Base-by-base conservation (phyloP, 1,284 basidiomycete species). In the Rhodotorula sp. region DNA sequence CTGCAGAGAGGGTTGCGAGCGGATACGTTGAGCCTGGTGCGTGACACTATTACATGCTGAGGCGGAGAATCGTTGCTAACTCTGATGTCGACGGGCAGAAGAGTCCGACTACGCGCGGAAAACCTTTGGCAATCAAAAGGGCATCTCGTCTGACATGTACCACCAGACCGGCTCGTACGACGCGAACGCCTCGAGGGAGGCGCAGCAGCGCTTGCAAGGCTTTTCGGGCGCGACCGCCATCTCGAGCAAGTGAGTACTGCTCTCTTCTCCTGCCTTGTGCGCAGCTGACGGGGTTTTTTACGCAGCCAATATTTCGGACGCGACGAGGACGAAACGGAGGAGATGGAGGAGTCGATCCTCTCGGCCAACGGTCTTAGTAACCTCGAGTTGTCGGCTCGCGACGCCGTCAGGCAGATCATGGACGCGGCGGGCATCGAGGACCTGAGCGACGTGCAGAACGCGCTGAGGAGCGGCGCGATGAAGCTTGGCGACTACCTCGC, bases 61-160 rank as follows among this genome's bases (percentile, higher is more conserved):
- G n/a, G 34, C 34, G 34, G 10, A 10, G 40, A 13, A 44, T 44
- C 40, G 40, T 30, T 26, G 22, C 20, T 54, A 8, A 22, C 53
- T 4, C 18, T 16, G 6, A 11, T 44, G 22, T n/a, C 24, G 24
- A 1, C 34, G 8, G 18, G 11, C 56, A 69, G 74, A 69, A 34
- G 62, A 69, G 24, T 53, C 62, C 16, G 60, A 69, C 64, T 87
- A 87, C 34, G 95, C 96, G 3, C 87, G 94, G 71, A 89, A 93
- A 34, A 92, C 92, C 77, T 99, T 99, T 79, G 91, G 92, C 1
- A 82, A 79, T 72, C 95, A 98, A 79, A 99, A 98, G 80, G 91
- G 86, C 59, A 97, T 99, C 80, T 96, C 93, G 8, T 95, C 92
- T 2, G 96, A 99, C 80, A 94, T 95, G 90, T 98, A 92, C 85